Base-by-base conservation (phyloP, 2,329 filamentous ascomycete genomes). In the Aplosporella prunicola region DNA sequence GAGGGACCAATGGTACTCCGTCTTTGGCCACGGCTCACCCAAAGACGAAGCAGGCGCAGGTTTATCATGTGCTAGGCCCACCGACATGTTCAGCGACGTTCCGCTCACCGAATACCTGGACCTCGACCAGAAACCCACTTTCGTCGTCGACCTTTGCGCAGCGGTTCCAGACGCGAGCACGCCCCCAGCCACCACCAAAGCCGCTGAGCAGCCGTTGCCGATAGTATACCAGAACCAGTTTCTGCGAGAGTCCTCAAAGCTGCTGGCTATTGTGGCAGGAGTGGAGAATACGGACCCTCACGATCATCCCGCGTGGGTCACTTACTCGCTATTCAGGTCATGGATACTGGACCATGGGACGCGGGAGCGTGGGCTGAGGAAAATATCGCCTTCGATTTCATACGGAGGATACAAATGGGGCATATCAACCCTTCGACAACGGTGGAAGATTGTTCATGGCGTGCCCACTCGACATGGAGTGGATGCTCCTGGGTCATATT, bases 271-370 rank as follows among this genome's bases (percentile, higher is more conserved):
- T 3, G 15, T 40, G 15, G 20, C 32, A 16, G 38, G 38, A 7
- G 9, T 18, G 14, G 32, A 15, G 32, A 17, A 11, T 15, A 25
- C 31, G 16, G 32, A 20, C 11, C 38, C 38, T 5, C 35, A 40
- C 32, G 32, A 24, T 3, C 38, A 40, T 11, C 38, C 38, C 5
- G 31, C 38, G 4, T 40, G 38, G 38, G 38, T 40, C 26, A 40
- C 38, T 3, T 35, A 35, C 9, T 20, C 38, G 7, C 31, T 35
- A 3, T 34, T 40, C 20, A 23, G 38, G 20, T 31, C 38, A 6
- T 40, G 38, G 38, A 30, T 31, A 2, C 20, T 40, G 9, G 38
- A 40, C 17, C 17, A 31, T 8, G 31, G 31, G 6, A 31, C 27
- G 38, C 31, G 38, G 22, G 29, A 17, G n/a, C 17, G 17, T 14